Evolutionary conservation across 768 basidiomycete genomes (phyloP).

Genomic region (Leccinum ochraceum): DNA sequence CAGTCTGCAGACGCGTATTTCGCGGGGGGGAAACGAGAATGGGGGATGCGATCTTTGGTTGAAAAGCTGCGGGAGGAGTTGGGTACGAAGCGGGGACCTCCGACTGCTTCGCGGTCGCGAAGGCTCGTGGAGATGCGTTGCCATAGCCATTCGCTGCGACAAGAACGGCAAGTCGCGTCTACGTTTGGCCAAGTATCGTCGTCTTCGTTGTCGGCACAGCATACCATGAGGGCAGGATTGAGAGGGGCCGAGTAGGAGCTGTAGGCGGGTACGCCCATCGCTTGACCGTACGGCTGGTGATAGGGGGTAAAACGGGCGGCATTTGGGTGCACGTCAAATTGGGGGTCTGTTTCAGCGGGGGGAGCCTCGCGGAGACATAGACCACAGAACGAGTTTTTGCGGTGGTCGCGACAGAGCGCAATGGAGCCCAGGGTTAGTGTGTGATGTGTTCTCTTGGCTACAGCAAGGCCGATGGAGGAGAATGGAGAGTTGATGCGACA

Average conservation of each 20-base stretch:
- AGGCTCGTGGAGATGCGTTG: constrained; percentile 48
- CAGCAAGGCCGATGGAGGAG: constrained; percentile 49
- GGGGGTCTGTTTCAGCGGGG: constrained; percentile 40
- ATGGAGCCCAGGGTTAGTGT: constrained; percentile 48
- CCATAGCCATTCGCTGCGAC: constrained; percentile 69
- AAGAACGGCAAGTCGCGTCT: constrained; percentile 66
- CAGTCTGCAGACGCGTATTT: constrained; percentile 48
- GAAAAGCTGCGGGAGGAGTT: constrained; percentile 15
- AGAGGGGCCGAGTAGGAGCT: constrained; percentile 26
- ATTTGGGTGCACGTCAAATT: constrained; percentile 36
- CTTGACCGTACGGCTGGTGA: constrained; percentile 31
- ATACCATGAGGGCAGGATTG: constrained; percentile 39
- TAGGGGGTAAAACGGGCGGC: constrained; percentile 33
- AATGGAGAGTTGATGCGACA: constrained; percentile 69
- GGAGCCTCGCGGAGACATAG: constrained; percentile 69
- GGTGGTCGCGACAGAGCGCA: constrained; percentile 64
- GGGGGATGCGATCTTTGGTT: constrained; percentile 14
- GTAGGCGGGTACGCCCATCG: constrained; percentile 26
- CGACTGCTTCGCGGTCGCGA: constrained; percentile 57
- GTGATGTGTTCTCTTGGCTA: constrained; percentile 46
- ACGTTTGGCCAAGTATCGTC: constrained; percentile 64
- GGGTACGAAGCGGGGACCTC: constrained; percentile 41
- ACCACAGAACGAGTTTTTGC: constrained; percentile 62
- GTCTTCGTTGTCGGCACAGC: constrained; percentile 71
- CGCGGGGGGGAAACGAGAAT: constrained; percentile 27